Evolutionary conservation across 116 monocot species (phyloP).

Genomic region (Trichopus zeylanicus): DNA sequence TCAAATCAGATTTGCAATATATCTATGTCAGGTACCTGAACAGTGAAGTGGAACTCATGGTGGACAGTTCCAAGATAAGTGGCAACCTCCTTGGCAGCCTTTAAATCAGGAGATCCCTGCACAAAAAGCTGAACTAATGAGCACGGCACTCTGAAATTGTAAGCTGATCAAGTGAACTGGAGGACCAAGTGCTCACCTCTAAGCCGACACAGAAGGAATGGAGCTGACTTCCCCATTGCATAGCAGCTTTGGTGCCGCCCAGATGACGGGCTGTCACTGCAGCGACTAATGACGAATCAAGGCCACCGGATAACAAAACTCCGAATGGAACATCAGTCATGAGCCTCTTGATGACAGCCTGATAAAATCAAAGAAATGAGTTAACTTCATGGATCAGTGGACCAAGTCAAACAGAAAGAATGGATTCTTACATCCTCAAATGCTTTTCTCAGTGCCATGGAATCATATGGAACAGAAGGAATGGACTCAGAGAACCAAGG

Average conservation of each 20-base stretch:
- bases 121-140: neutral
- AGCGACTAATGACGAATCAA: slow-evolving; percentile 89
- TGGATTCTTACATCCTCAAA: slow-evolving; percentile 69
- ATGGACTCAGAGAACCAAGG: slow-evolving; percentile 64
- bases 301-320: slow-evolving; percentile 79
- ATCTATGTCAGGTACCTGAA: slow-evolving; percentile 42
- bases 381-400: neutral
- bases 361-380: neutral
- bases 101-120: slow-evolving; percentile 90
- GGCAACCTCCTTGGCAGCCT: slow-evolving; percentile 83
- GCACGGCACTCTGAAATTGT: too few relatives aligned
- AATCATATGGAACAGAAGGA: slow-evolving; percentile 60
- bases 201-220: slow-evolving; percentile 88
- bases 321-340: slow-evolving; percentile 97
- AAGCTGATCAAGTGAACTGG: neutral
- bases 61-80: slow-evolving; percentile 79
- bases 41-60: slow-evolving; percentile 88
- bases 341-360: slow-evolving; percentile 92
- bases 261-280: slow-evolving; percentile 72
- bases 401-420: too few relatives aligned
- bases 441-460: slow-evolving; percentile 63
- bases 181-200: slow-evolving; percentile 20
- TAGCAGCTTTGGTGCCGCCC: slow-evolving; percentile 59
- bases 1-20: neutral
- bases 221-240: slow-evolving; percentile 69